Evolutionary conservation across 495 filamentous ascomycete species (phyloP).

Genomic region (Penicillium manginii): DNA sequence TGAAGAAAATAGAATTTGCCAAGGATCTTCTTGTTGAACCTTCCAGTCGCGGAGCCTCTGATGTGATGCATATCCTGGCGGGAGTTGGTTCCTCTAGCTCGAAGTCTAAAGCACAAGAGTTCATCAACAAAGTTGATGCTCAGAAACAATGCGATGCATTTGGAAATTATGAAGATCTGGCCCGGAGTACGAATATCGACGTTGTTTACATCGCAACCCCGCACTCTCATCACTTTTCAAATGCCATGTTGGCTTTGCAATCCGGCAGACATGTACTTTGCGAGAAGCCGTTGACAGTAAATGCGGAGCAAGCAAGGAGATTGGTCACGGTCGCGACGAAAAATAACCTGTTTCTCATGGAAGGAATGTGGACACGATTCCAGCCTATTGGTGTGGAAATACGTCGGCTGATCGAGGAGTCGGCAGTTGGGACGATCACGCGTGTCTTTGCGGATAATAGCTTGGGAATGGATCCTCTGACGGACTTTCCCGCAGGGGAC

Average conservation of each 20-base stretch:
- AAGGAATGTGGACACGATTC: slow-evolving; percentile 90
- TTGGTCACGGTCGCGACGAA: slow-evolving; percentile 69
- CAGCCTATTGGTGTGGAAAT: slow-evolving; percentile 78
- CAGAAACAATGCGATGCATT: neutral
- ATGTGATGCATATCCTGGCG: too few species aligned
- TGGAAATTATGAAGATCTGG: slow-evolving; percentile 9
- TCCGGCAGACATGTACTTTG: slow-evolving; percentile 85
- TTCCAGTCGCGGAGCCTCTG: too few species aligned
- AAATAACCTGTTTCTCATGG: slow-evolving; percentile 86
- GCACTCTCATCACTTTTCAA: slow-evolving; percentile 90
- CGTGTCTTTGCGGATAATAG: slow-evolving; percentile 55
- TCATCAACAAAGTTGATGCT: too few species aligned
- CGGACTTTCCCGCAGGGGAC: too few species aligned
- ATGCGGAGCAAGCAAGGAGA: slow-evolving; percentile 73
- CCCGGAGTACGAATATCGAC: slow-evolving; percentile 52
- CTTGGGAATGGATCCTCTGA: too few species aligned
- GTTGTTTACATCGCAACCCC: slow-evolving; percentile 89
- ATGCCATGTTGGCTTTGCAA: slow-evolving; percentile 74
- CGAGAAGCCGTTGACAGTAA: slow-evolving; percentile 89
- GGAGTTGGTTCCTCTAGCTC: too few species aligned
- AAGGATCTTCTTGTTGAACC: too few species aligned
- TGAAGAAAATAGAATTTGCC: too few species aligned
- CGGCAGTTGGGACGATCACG: slow-evolving; percentile 71
- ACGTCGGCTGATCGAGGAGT: slow-evolving; percentile 57
- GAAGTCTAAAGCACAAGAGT: too few species aligned